Evolutionary conservation across 192 early-diverging fungal genomes (phyloP), one percentile per base, ranked within the genome.

Genomic region (Mortierella alpina): DNA sequence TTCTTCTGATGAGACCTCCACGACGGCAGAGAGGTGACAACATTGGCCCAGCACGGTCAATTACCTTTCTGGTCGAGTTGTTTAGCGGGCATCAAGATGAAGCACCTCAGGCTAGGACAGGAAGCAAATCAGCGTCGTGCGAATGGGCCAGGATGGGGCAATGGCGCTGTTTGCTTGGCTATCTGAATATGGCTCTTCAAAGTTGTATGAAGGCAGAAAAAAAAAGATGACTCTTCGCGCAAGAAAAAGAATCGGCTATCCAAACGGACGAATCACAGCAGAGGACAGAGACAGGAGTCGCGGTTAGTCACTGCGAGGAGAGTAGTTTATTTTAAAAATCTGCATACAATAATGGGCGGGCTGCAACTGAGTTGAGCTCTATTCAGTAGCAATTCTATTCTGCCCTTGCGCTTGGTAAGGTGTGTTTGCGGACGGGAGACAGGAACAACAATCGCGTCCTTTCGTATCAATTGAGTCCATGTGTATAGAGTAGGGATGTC

Each of bases 141-240:
- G 59, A 62, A 71, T 71, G 59, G 69, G 50, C 59, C 69, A 62
- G 58, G 69, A 51, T 71, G 59, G 69, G 64, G 17, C 50, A 59
- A 71, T 71, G 69, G 58, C 62, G 69, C 69, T 44, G 57, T 41
- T 71, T 71, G 69, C 69, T 71, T 61, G 69, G 69, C 69, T 71
- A 49, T 41, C 54, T 49, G n/a, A n/a, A n/a, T n/a, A 22, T 71
- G 59, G 55, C 59, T 62, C n/a, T 71, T 45, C 52, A 53, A 50
- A 67, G 74, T 76, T 69, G 59, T 69, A 70, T 75, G 73, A 76
- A 76, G 57, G 6, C 52, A 55, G n/a, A 67, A 20, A 15, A 20
- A 15, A 63, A 64, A 74, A 49, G 8, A 68, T 40, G 56, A 68
- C 64, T 73, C 63, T 66, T 66, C 53, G 46, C 44, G 63, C 31